A percentile compares a stretch with the other conserved stretches of the same genome.
phyloP scores from a whole-genome alignment of 1,139 yeast genomes.

The Tardiomyces digboiensis region DNA sequence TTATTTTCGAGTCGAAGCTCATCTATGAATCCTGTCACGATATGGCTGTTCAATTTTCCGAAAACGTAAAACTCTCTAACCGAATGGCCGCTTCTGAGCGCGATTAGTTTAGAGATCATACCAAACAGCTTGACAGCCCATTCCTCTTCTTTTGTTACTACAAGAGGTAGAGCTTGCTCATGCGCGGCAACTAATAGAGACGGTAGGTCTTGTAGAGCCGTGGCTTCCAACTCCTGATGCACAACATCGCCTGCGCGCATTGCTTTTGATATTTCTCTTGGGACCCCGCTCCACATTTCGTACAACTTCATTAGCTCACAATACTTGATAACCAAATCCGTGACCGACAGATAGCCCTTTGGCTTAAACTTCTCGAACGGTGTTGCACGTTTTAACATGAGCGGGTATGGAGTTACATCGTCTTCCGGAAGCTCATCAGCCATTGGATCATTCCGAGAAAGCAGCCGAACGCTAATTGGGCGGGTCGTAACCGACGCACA shows the following conservation, averaged over 20 bases:
- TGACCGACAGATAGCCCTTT: conserved; percentile 13
- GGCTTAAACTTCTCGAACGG: conserved; percentile 8
- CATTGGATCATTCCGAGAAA: no score
- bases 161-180: background rate
- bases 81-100: conserved; percentile 6
- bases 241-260: conserved; percentile 19
- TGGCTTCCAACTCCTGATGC: conserved; percentile 20
- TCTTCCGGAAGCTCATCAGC: background rate
- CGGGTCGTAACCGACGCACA: no score
- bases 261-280: conserved; percentile 7
- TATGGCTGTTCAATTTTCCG: conserved; percentile 15
- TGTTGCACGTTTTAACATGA: background rate
- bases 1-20: conserved; percentile 8
- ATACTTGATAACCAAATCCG: conserved; percentile 19
- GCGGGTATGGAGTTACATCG: background rate
- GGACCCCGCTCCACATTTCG: conserved; percentile 6
- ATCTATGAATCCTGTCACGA: conserved; percentile 25
- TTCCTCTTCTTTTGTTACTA: conserved; percentile 8
- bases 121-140: conserved; percentile 13
- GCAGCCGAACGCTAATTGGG: no score
- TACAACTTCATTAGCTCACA: conserved; percentile 21
- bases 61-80: conserved; percentile 25
- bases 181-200: background rate
- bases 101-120: conserved; percentile 6
- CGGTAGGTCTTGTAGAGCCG: conserved; percentile 2